Evolutionary conservation across 2,329 filamentous ascomycete genomes (phyloP).

Genomic region (Raffaelea albimanens): DNA sequence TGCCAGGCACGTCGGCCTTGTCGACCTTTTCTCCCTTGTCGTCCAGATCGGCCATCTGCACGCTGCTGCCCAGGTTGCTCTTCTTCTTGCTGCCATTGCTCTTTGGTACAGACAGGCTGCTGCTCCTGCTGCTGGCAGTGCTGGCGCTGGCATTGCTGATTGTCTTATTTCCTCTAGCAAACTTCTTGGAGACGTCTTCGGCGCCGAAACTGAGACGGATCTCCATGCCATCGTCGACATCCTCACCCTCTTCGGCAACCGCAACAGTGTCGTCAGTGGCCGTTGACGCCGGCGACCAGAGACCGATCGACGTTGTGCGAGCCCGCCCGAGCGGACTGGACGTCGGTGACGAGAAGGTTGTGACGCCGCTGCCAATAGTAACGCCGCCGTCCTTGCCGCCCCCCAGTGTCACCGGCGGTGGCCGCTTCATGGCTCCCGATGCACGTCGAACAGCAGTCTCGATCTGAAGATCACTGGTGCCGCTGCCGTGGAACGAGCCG

Average conservation of each 20-base stretch:
- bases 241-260: constrained; percentile 29
- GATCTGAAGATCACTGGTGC: not conserved
- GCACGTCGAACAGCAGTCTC: constrained; percentile 1
- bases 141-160: not conserved
- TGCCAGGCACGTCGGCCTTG: not conserved
- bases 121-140: not conserved
- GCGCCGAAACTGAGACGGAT: constrained; percentile 13
- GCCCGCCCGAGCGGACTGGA: constrained; percentile 16
- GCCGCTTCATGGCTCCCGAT: constrained; percentile 7
- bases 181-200: not conserved
- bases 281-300: constrained; percentile 33
- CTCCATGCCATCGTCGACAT: constrained; percentile 33
- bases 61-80: no score
- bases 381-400: constrained; percentile 21
- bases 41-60: no score
- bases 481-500: constrained; percentile 26
- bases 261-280: constrained; percentile 26
- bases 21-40: no score
- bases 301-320: constrained; percentile 33
- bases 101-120: not conserved
- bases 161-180: not conserved
- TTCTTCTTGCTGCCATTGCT: not conserved
- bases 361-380: constrained; percentile 29
- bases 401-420: not conserved
- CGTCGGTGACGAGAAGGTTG: constrained; percentile 17